Evolutionary conservation across 306 rosid genomes (phyloP), one percentile per base, ranked within the genome.

Genomic region (Purshia tridentata): DNA sequence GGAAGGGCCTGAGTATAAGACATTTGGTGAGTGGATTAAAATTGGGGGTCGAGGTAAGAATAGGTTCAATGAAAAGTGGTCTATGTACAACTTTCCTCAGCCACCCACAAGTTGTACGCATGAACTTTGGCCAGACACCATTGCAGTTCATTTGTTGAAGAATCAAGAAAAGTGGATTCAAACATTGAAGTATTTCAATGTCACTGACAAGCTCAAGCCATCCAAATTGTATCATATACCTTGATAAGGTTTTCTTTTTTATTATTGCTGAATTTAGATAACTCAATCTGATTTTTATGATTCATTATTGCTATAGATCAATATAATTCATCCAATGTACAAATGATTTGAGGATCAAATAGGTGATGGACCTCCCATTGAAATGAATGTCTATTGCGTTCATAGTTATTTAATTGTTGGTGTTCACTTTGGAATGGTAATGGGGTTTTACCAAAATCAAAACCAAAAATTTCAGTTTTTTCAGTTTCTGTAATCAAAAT

Each of bases 111-210:
- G 76, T 23, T 94, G 99, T 60, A 84, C 91, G 4, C 99, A 94
- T 22, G 95, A 94, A 39, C 95, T 94, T 29, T 82, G 90, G 97
- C 82, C 85, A 0, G n/a, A n/a, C n/a, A n/a, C n/a, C 0, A 80
- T 88, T 72, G 97, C 95, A 0, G 99, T 94, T 76, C 99, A 94
- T 83, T 79, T 94, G 97, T 76, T 94, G 87, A 94, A 94, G 93
- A 94, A 82, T 75, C 97, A 83, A 45, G 87, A 82, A 22, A 94
- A 91, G 81, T 94, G 99, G 99, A 54, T 94, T 77, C 72, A 45
- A 40, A 88, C 96, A 5, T 84, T 94, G 63, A 83, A 61, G 20
- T 94, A 72, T 66, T 94, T 94, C 61, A 94, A 91, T 58, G 87
- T 85, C 58, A 91, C 99, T 35, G 10, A 56, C 6, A 51, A 87